Percentiles rank a stretch among this genome's conserved stretches.
phyloP scores from a whole-genome alignment of 257 asterid genomes.

The Penstemon newberryi region DNA sequence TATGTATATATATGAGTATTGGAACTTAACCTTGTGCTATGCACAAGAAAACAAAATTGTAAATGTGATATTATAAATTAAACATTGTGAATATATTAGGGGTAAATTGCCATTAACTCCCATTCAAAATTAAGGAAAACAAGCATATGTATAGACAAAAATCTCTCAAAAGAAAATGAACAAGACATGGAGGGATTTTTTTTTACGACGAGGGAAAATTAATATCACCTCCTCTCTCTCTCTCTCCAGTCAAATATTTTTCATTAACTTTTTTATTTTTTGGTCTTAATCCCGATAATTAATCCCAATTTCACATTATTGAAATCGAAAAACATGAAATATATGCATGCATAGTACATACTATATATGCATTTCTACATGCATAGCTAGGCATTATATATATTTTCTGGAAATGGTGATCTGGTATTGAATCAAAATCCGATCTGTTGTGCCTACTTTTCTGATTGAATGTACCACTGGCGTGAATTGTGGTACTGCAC shows the following conservation, averaged over 20 bases:
- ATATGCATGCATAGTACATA: constrained; percentile 15
- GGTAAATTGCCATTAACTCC: no score
- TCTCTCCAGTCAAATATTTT: not conserved
- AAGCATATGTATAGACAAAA: no score
- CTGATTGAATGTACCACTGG: constrained; percentile 30
- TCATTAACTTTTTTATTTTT: constrained; percentile 21
- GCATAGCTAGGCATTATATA: not conserved
- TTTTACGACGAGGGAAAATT: no score
- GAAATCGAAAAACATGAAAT: constrained; percentile 3
- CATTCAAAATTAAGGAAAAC: no score
- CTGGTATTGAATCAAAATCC: constrained; percentile 26
- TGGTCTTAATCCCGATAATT: constrained; percentile 7
- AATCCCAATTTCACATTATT: constrained; percentile 30
- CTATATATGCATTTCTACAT: not conserved
- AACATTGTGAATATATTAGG: no score
- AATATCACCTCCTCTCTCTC: no score
- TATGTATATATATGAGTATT: no score
- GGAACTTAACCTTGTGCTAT: no score
- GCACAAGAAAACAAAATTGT: no score
- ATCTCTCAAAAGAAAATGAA: no score
- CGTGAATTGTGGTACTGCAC: constrained; percentile 25
- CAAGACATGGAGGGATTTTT: no score
- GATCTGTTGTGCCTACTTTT: constrained; percentile 26
- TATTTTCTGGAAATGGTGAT: constrained; percentile 33
- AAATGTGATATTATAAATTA: no score